A percentile compares a stretch with the other conserved stretches of the same genome.
Conservation (phyloP, 2,329 filamentous ascomycete genomes). For the Colletotrichum sp. region DNA sequence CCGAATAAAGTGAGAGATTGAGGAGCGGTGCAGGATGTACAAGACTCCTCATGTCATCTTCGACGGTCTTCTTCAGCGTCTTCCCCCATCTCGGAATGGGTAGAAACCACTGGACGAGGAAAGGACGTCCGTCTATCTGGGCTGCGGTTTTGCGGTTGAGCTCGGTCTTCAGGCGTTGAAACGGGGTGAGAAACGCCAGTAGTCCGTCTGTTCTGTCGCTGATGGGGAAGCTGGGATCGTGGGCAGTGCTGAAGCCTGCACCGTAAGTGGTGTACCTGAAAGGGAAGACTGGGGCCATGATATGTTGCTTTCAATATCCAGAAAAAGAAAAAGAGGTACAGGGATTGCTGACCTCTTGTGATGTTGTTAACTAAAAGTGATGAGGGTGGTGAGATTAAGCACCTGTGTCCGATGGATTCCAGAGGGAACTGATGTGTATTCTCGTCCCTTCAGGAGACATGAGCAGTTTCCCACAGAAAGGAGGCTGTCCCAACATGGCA, state of each 20-base stretch:
- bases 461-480: not conserved
- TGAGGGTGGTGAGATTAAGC: not conserved
- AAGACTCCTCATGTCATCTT: not conserved
- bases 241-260: not conserved
- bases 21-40: not conserved
- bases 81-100: not conserved
- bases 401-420: not conserved
- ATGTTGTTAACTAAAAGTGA: not conserved
- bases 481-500: not conserved
- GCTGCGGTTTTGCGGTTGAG: not conserved
- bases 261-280: not conserved
- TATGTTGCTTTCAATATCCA: not conserved
- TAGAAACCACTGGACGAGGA: not conserved
- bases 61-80: not conserved
- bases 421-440: not conserved
- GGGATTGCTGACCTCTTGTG: not conserved
- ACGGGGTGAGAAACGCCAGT: not conserved
- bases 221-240: not conserved
- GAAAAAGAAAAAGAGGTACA: not conserved
- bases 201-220: not conserved
- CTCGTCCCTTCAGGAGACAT: not conserved
- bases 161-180: fast-evolving
- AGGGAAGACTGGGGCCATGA: not conserved
- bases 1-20: not conserved
- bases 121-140: not conserved